Conservation (phyloP, 768 basidiomycete species). For the Termitomyces sp. region DNA sequence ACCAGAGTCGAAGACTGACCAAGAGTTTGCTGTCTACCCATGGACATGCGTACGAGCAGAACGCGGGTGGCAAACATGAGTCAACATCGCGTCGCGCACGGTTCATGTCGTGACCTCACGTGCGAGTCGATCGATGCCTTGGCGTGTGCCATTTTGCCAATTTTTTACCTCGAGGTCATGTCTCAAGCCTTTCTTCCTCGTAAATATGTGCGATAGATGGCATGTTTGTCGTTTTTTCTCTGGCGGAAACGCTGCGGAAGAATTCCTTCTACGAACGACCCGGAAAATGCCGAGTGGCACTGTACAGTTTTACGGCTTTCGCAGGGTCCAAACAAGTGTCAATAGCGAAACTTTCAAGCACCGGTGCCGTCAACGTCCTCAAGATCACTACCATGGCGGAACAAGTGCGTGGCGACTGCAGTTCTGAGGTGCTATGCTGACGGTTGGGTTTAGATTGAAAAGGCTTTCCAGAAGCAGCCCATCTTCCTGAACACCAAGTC, state of each 20-base stretch:
- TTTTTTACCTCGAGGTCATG: too few species aligned
- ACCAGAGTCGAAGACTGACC: constrained; percentile 29
- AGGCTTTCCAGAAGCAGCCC: constrained; percentile 96
- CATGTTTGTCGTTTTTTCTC: too few species aligned
- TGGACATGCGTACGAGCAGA: constrained; percentile 28
- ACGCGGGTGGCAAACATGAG: constrained; percentile 39
- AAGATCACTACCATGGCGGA: constrained; percentile 54
- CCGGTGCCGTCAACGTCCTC: constrained; percentile 30
- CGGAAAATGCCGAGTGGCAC: constrained; percentile 26
- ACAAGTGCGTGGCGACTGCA: constrained; percentile 35
- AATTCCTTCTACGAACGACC: too few species aligned
- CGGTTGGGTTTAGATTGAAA: constrained; percentile 66
- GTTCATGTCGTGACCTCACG: neutral
- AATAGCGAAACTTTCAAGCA: constrained; percentile 30
- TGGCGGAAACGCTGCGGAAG: too few species aligned
- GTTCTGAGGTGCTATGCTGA: neutral
- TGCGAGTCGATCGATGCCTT: too few species aligned
- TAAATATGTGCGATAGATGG: too few species aligned
- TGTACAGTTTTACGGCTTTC: constrained; percentile 44
- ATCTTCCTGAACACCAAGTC: constrained; percentile 98
- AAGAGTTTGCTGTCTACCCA: constrained; percentile 73
- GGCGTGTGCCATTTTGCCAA: too few species aligned
- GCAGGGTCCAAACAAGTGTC: constrained; percentile 32
- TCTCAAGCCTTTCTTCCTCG: too few species aligned
- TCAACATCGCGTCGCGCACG: constrained; percentile 36